A percentile compares a stretch with the other conserved stretches of the same genome.
phyloP scores from a whole-genome alignment of 805 yeast genomes.

The Yamadazyma insecticola region DNA sequence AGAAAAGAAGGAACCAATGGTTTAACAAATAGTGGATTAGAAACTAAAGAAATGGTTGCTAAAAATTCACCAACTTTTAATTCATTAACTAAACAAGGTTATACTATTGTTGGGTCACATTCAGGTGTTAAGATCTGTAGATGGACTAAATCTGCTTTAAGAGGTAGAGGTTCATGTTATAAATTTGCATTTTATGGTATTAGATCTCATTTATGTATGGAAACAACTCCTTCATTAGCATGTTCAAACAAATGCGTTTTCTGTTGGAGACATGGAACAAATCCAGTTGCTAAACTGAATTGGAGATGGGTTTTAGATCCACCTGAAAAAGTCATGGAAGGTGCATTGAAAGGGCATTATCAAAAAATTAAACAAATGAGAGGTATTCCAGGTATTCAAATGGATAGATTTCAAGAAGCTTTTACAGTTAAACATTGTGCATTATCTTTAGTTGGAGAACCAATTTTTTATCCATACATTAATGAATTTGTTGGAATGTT shows the following conservation, averaged over 20 bases:
- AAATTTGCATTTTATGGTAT: slow-evolving; percentile 91
- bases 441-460: slow-evolving; percentile 88
- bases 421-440: slow-evolving; percentile 90
- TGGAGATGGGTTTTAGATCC: slow-evolving; percentile 97
- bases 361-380: slow-evolving; percentile 90
- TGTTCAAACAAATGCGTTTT: slow-evolving; percentile 95
- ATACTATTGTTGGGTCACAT: slow-evolving; percentile 88
- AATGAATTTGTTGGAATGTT: slow-evolving; percentile 78
- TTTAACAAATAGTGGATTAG: slow-evolving; percentile 5
- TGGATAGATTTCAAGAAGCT: slow-evolving; percentile 87
- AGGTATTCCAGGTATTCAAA: slow-evolving; percentile 92
- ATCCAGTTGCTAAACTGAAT: slow-evolving; percentile 85
- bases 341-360: slow-evolving; percentile 86
- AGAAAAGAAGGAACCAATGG: slow-evolving; percentile 24
- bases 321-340: slow-evolving; percentile 77
- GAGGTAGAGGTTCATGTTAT: slow-evolving; percentile 94
- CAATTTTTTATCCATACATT: slow-evolving; percentile 88
- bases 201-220: slow-evolving; percentile 90
- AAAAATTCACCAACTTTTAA: slow-evolving; percentile 84
- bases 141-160: slow-evolving; percentile 91
- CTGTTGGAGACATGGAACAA: slow-evolving; percentile 97
- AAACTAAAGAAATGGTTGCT: slow-evolving; percentile 79
- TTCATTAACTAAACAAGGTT: slow-evolving; percentile 88
- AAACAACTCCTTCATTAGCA: slow-evolving; percentile 87
- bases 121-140: slow-evolving; percentile 94